phyloP scores from a whole-genome alignment of 192 early-diverging fungal genomes.

The Gigaspora rosea region DNA sequence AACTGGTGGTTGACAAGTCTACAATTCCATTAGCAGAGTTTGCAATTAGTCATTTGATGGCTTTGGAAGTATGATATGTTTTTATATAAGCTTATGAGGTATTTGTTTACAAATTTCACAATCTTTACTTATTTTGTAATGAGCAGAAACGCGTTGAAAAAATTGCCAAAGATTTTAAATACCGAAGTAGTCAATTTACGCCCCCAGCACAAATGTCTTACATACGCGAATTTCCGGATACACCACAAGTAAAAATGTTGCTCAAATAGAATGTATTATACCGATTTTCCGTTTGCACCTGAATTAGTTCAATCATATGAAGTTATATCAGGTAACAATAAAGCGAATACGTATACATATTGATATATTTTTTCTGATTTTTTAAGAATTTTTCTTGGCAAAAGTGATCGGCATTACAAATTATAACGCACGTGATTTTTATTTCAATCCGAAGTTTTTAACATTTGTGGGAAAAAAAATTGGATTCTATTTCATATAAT shows the following conservation, averaged over 20 bases:
- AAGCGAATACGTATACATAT: no score
- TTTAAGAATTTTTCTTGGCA: no score
- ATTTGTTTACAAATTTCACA: constrained; percentile 28
- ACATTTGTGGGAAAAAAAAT: no score
- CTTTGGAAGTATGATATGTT: constrained; percentile 32
- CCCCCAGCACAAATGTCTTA: constrained; percentile 30
- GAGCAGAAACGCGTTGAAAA: constrained; percentile 26
- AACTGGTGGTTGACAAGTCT: constrained; percentile 30
- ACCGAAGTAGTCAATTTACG: constrained; percentile 27
- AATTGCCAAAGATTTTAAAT: constrained; percentile 34
- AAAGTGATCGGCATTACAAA: no score
- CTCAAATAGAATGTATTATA: background rate
- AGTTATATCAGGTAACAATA: background rate
- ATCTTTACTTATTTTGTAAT: constrained; percentile 12
- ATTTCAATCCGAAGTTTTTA: no score
- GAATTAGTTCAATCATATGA: background rate
- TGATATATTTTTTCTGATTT: no score
- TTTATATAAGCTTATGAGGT: constrained; percentile 18
- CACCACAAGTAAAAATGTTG: constrained; percentile 29
- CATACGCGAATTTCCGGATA: constrained; percentile 29
- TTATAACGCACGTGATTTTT: no score
- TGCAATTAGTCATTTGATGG: constrained; percentile 32
- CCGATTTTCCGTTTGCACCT: background rate
- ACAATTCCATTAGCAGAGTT: constrained; percentile 29
- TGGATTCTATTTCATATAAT: no score